Conservation (phyloP, 2,329 filamentous ascomycete genomes). For the Hymenoscyphus fructigenus region DNA sequence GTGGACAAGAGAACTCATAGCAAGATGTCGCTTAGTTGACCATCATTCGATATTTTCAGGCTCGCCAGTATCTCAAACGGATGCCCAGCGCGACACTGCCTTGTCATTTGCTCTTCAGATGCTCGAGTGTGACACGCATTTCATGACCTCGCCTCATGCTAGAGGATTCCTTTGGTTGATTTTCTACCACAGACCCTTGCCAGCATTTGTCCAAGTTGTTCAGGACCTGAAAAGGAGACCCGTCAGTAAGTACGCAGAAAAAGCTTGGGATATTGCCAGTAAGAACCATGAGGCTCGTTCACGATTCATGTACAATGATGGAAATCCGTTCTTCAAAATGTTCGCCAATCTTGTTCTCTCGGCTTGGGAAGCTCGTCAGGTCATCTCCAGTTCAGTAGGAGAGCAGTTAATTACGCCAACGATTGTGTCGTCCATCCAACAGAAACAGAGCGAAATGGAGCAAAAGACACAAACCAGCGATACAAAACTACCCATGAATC, state of each 20-base stretch:
- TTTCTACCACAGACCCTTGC: slow-evolving; percentile 36
- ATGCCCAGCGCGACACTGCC: slow-evolving; percentile 34
- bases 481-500: too few relatives aligned
- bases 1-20: slow-evolving; percentile 26
- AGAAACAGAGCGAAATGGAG: too few relatives aligned
- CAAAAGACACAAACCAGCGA: too few relatives aligned
- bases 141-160: slow-evolving; percentile 32
- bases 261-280: slow-evolving; percentile 34
- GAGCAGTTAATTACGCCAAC: too few relatives aligned
- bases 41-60: slow-evolving; percentile 30
- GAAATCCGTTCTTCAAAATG: slow-evolving; percentile 24
- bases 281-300: slow-evolving; percentile 30
- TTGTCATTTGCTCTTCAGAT: slow-evolving; percentile 32
- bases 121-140: slow-evolving; percentile 38
- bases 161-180: slow-evolving; percentile 36
- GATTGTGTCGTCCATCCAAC: too few relatives aligned
- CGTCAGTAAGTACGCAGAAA: slow-evolving; percentile 28
- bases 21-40: slow-evolving; percentile 33
- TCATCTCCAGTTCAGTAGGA: slow-evolving; percentile 7
- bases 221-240: slow-evolving; percentile 33
- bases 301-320: slow-evolving; percentile 15
- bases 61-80: slow-evolving; percentile 26
- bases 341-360: slow-evolving; percentile 29
- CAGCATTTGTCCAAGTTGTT: slow-evolving; percentile 37
- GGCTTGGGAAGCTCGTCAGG: slow-evolving; percentile 31